Base-by-base conservation (phyloP, 2,329 filamentous ascomycete species). In the Aureobasidium sp. region DNA sequence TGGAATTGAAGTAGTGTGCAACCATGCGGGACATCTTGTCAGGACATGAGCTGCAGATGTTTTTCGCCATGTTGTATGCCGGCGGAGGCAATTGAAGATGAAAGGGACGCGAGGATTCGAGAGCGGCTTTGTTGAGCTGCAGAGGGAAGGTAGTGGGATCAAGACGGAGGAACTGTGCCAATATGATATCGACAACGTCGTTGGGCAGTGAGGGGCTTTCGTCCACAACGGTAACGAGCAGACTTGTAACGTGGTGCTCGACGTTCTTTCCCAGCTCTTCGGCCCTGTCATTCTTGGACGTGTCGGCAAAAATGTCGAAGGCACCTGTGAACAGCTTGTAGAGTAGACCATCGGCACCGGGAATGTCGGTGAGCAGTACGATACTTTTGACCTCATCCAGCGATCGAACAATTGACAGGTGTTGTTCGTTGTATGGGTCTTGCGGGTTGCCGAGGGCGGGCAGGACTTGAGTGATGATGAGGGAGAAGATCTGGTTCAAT, bases 21-120 rank as follows among this genome's bases (percentile, higher is more conserved):
- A 97, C 88, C 67, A 95, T 91, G 65, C 91, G 88, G 1, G 91
- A 88, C 93, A 99, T 97, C 75, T 95, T 95, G 68, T 97, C 93
- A 0, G 90, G 86, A 68, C 87, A 95, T 20, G 84, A 84, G 69
- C 91, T 94, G 78, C 94, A 99, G 48, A 99, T 87, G 2, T 89
- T 90, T 75, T 95, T 96, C 25, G 94, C 93, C 89, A 97, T 96
- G 71, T 94, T 88, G 77, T 99, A 99, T 1, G 94, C 92, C 17
- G 91, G 86, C 1, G 94, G 93, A 62, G 95, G 88, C 65, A 94
- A 89, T 71, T 95, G 96, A 59, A 90, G 79, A n/a, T 90, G 79
- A 20, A 96, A 61, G 57, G 41, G 44, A 31, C 51, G 64, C 17
- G 25, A 62, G 20, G 42, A 66, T 55, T 29, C 64, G 49, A 11